A percentile compares a stretch with the other conserved stretches of the same genome.
Conservation (phyloP, 2,329 filamentous ascomycete genomes). For the Calonectria multiphialidica region DNA sequence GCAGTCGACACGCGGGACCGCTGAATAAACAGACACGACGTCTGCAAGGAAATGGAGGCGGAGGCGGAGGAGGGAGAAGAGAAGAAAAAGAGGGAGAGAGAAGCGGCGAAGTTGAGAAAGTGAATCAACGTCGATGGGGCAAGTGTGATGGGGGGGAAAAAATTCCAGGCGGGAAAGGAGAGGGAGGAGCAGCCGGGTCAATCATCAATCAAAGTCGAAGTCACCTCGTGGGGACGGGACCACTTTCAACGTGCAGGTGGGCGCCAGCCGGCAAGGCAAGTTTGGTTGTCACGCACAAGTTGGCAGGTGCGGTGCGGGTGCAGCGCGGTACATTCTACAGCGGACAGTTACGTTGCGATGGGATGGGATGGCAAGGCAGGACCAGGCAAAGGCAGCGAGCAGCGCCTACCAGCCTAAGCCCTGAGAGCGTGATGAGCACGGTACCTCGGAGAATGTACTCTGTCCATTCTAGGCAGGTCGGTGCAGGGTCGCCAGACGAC, state of each 20-base stretch:
- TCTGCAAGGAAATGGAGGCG: constrained; percentile 29
- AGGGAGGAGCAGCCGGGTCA: constrained; percentile 36
- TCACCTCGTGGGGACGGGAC: constrained; percentile 40
- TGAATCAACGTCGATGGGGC: constrained; percentile 40
- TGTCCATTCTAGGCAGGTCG: constrained; percentile 27
- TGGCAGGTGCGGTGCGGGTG: constrained; percentile 34
- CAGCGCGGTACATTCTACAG: background rate
- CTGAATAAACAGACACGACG: constrained; percentile 36
- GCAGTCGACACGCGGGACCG: constrained; percentile 39
- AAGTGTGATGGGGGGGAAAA: constrained; percentile 41
- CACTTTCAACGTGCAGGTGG: constrained; percentile 30
- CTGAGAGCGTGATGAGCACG: background rate
- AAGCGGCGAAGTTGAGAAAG: constrained; percentile 35
- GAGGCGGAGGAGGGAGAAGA: constrained; percentile 31
- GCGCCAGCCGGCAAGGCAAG: constrained; percentile 34
- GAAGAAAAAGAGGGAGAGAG: constrained; percentile 22
- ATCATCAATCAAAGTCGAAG: constrained; percentile 42
- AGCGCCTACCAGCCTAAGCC: background rate
- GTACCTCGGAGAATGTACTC: constrained; percentile 18
- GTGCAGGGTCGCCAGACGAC: constrained; percentile 13
- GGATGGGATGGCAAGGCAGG: background rate
- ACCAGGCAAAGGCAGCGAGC: constrained; percentile 3
- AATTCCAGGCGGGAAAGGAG: constrained; percentile 45
- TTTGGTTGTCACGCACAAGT: constrained; percentile 32
- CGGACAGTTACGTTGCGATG: background rate